phyloP scores from a whole-genome alignment of 345 rosid species.

The Eucalyptus sp. region DNA sequence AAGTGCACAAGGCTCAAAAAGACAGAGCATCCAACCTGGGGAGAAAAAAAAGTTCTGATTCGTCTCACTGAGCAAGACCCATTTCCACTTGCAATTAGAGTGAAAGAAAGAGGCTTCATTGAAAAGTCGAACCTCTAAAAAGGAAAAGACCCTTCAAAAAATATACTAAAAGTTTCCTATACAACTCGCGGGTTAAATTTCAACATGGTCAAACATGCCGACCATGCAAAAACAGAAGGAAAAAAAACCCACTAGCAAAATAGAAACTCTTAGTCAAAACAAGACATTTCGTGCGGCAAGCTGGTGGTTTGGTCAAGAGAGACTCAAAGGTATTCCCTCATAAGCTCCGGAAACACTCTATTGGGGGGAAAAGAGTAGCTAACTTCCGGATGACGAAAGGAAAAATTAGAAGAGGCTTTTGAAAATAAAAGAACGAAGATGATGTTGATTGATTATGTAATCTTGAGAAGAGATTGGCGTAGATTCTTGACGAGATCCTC shows the following conservation, averaged over 20 bases:
- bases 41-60: neutral
- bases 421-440: neutral
- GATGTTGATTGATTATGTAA: neutral
- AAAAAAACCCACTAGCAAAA: neutral
- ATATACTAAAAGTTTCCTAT: neutral
- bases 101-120: neutral
- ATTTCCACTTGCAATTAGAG: neutral
- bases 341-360: neutral
- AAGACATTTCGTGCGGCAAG: neutral
- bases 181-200: neutral
- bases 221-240: neutral
- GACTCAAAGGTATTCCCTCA: neutral
- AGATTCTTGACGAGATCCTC: slow-evolving; percentile 38
- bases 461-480: slow-evolving; percentile 8
- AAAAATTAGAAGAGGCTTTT: neutral
- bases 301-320: neutral
- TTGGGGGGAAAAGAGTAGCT: neutral
- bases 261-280: neutral
- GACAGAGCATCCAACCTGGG: neutral
- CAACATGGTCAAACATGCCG: neutral
- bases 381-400: neutral
- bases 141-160: neutral
- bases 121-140: neutral
- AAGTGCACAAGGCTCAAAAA: neutral
- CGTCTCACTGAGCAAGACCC: neutral